A percentile compares a stretch with the other conserved stretches of the same genome.
These are phyloP conservation scores for Nidularia pulvinata DNA, from an alignment of 768 basidiomycete genomes.

Conservation along the genomic window DNA sequence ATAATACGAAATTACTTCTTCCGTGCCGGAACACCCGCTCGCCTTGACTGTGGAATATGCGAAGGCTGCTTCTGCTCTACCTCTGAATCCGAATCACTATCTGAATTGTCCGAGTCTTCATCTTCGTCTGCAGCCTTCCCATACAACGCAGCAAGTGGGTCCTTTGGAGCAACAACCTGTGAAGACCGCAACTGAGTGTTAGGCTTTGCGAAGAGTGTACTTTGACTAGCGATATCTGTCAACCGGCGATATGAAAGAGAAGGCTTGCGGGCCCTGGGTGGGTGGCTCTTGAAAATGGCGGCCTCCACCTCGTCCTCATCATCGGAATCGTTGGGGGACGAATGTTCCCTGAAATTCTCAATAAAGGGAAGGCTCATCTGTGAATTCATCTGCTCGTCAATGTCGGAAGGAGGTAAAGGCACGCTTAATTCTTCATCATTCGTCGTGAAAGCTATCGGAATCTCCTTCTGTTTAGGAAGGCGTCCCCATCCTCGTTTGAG, in stretches of 20 bases:
- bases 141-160: constrained; percentile 33
- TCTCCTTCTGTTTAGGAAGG: too few relatives aligned
- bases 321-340: constrained; percentile 33
- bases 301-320: constrained; percentile 36
- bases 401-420: too few relatives aligned
- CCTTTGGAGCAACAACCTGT: constrained; percentile 9
- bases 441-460: too few relatives aligned
- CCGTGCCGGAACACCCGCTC: constrained; percentile 39
- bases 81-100: constrained; percentile 46
- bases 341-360: constrained; percentile 7
- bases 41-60: constrained; percentile 63
- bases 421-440: too few relatives aligned
- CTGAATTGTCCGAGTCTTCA: constrained; percentile 33
- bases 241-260: constrained; percentile 38
- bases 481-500: too few relatives aligned
- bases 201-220: constrained; percentile 23
- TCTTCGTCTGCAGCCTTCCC: constrained; percentile 23
- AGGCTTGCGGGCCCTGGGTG: neutral
- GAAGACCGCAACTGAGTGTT: constrained; percentile 16
- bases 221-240: constrained; percentile 52
- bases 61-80: constrained; percentile 34
- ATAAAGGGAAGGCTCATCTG: constrained; percentile 7
- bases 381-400: too few relatives aligned
- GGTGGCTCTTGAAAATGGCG: constrained; percentile 20
- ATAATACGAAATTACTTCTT: neutral